Conservation (phyloP, 192 early-diverging fungal species). For the Linderina pennispora region DNA sequence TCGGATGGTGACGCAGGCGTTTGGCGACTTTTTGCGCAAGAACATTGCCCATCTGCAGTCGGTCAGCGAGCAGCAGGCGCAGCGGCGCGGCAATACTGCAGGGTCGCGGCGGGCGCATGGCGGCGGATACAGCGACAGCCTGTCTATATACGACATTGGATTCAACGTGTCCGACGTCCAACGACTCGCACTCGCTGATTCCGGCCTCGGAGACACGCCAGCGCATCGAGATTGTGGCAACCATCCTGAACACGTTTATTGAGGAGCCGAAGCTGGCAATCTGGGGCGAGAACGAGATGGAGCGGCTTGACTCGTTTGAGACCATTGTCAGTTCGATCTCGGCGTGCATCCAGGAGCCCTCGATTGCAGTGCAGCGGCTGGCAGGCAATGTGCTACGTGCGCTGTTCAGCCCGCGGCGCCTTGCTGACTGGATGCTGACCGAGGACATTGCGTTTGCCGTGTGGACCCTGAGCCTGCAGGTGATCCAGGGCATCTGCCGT, state of each 20-base stretch:
- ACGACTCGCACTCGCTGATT: conserved; percentile 38
- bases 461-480: conserved; percentile 69
- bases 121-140: conserved; percentile 1
- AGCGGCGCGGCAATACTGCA: too few relatives aligned
- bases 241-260: conserved; percentile 69
- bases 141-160: conserved; percentile 44
- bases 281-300: conserved; percentile 57
- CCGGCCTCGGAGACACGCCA: conserved; percentile 54
- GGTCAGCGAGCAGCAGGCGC: conserved; percentile 42
- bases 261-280: conserved; percentile 73
- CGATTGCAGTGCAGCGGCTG: conserved; percentile 59
- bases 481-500: conserved; percentile 47
- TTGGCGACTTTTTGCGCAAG: conserved; percentile 35
- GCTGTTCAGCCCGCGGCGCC: conserved; percentile 64
- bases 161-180: conserved; percentile 36
- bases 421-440: conserved; percentile 75
- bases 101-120: too few relatives aligned
- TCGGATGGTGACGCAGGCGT: conserved; percentile 36
- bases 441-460: conserved; percentile 66
- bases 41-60: conserved; percentile 45
- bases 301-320: conserved; percentile 68
- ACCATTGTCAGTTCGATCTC: conserved; percentile 67
- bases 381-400: conserved; percentile 68
- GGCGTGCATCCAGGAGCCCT: conserved; percentile 67
- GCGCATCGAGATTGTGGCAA: conserved; percentile 71